Conservation (phyloP, 2,329 filamentous ascomycete species). For the Penicillium sp. region DNA sequence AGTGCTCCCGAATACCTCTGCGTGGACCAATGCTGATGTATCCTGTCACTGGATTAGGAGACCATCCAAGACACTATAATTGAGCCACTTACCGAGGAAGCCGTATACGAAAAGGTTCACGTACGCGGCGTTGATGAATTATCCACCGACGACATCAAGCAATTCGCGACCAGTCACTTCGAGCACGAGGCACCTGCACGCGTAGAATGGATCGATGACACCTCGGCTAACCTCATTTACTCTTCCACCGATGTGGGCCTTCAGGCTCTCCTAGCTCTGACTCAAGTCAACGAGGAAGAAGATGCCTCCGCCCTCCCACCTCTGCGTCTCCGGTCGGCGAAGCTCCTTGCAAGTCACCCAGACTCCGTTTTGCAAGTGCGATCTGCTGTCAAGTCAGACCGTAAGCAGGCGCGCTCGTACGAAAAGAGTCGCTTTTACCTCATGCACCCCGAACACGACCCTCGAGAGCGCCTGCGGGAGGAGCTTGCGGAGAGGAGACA, state of each 20-base stretch:
- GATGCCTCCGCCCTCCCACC: slow-evolving; percentile 52
- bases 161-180: slow-evolving; percentile 71
- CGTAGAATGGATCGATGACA: slow-evolving; percentile 95
- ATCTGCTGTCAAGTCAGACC: slow-evolving; percentile 72
- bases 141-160: slow-evolving; percentile 75
- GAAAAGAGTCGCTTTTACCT: slow-evolving; percentile 88
- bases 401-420: slow-evolving; percentile 75
- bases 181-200: slow-evolving; percentile 55
- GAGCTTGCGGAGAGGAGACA: slow-evolving; percentile 50
- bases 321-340: slow-evolving; percentile 68
- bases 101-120: slow-evolving; percentile 67
- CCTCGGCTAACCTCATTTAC: slow-evolving; percentile 84
- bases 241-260: slow-evolving; percentile 54
- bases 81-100: slow-evolving; percentile 34
- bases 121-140: slow-evolving; percentile 79
- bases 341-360: slow-evolving; percentile 66
- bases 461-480: slow-evolving; percentile 66
- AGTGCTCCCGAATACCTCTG: slow-evolving; percentile 11
- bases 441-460: slow-evolving; percentile 85
- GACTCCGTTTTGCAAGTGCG: slow-evolving; percentile 71
- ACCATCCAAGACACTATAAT: slow-evolving; percentile 21
- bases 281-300: slow-evolving; percentile 37
- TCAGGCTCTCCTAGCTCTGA: slow-evolving; percentile 55
- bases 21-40: slow-evolving; percentile 2
- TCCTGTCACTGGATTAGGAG: slow-evolving; percentile 21